Base-by-base conservation (phyloP, 1,284 basidiomycete genomes). In the Rhodotorula glutinis region DNA sequence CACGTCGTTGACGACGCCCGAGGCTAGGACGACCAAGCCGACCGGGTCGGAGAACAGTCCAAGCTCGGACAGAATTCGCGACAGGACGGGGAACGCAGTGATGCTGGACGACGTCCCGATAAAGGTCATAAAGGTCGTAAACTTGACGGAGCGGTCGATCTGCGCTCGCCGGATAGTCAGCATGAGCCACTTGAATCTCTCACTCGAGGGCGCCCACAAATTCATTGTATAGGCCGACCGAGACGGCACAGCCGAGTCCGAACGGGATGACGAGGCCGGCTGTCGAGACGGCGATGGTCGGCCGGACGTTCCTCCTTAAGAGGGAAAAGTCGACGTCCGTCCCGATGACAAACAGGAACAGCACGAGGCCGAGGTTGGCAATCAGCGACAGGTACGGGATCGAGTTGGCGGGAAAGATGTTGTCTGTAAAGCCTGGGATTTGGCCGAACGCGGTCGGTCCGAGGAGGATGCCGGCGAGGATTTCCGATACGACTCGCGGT, bases 1-100 rank as follows among this genome's bases (percentile, higher is more conserved):
- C 43, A 62, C 41, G 19, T 62, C 60, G 56, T 98, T 97, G 4
- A 89, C 92, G 1, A 98, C 92, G 56, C 95, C 93, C 0, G 94
- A 93, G 0, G 91, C 91, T 4, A 98, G 85, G 4, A 91, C 92
- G 38, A 96, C 88, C 64, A 95, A 87, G 9, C 95, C 96, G 53
- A 98, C 93, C 0, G 88, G 90, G 16, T 93, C 96, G 69, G 94
- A 89, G 65, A 98, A 83, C 4, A 99, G 83, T 79, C 83, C 82
- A 53, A 82, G 81, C 60, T 83, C 82, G 16, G 88, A 87, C 57
- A 92, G 81, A 72, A 92, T 91, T 57, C 95, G 88, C 77, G 93
- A 96, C 11, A 98, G 84, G 3, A 98, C 94, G 0, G 84, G 80
- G 60, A 81, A 80, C 27, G 79, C 79, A 14, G 78, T 79, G 66